Evolutionary conservation across 2,329 filamentous ascomycete genomes (phyloP), one percentile per base, ranked within the genome.

Genomic region (Nemania sp.): DNA sequence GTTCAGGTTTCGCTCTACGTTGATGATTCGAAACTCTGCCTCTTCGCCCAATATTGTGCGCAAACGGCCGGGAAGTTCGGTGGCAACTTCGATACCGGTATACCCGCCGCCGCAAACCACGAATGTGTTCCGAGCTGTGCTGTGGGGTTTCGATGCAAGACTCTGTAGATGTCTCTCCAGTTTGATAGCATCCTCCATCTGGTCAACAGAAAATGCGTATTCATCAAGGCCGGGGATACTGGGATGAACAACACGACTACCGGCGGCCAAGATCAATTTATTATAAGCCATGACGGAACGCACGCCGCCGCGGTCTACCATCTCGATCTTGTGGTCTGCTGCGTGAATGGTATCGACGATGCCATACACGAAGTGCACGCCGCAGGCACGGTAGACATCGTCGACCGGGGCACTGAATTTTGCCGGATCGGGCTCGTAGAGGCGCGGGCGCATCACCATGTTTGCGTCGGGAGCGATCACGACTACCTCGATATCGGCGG

Each of bases 61-160:
- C 19, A 61, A n/a, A 28, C 59, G 56, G 9, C 22, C 19, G 7
- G 56, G 56, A 15, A 59, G 44, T n/a, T 61, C 59, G 12, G 58
- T 33, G n/a, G 52, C 59, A 8, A 57, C 37, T 31, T 59, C 56
- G 12, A 59, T 49, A 1, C 59, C 53, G 6, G 59, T 59, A 17
- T 59, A 61, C 2, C 53, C 56, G 31, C 49, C 50, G 8, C 56
- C 53, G 15, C 56, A 54, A n/a, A 57, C 59, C 6, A 61, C 56
- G 6, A 56, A 20, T 1, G 56, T 61, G 49, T 61, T 52, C 9
- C 58, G 45, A 14, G 46, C 58, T 39, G 40, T 59, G 34, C 49
- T 52, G n/a, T 46, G 19, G 8, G 55, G 41, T n/a, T 45, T 39
- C 8, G 52, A 56, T 6, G 52, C 45, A 12, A 61, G 56, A n/a